Base-by-base conservation (phyloP, 2,329 filamentous ascomycete species). In the Penicillium palitans region DNA sequence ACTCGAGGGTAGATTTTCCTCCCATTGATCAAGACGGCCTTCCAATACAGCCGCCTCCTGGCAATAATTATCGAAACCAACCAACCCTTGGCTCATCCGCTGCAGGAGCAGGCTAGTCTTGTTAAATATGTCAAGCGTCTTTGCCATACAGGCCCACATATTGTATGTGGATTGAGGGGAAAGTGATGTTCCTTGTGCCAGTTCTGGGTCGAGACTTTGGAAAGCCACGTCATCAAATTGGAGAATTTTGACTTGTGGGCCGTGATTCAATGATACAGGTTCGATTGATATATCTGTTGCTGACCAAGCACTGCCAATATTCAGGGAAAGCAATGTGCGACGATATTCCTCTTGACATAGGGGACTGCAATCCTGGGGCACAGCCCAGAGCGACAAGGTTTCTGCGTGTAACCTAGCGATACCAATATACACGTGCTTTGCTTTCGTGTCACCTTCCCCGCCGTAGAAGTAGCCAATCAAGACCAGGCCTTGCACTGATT, bases 341-440 rank as follows among this genome's bases (percentile, higher is more conserved):
- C 65, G 61, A 31, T 57, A 57, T 46, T 67, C 65, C 31, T 67
- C 65, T 35, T 55, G 52, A 19, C 31, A 42, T 15, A 62, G 27
- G 10, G 47, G 49, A 31, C 31, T 47, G 5, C 44, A 21, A n/a
- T 50, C 42, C 2, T 50, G 35, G 12, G 44, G 49, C n/a, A 47
- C 48, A 17, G 31, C 45, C 47, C 48, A 45, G 6, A 59, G 42
- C 6, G 57, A 52, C 25, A 67, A 27, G 21, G 57, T 57, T 45
- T 68, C 65, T 6, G 66, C 61, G 29, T 68, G 66, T n/a, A 64
- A 27, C 17, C 61, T 59, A 37, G 66, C 66, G 5, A 67, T 52
- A 17, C 63, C 63, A 24, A 61, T 51, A n/a, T 67, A 67, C 6
- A 63, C 52, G 27, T 68, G 63, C 33, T 65, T 68, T 3, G 60